A percentile compares a stretch with the other conserved stretches of the same genome.
These are phyloP conservation scores for Penicillium samsonianum DNA, from an alignment of 495 filamentous ascomycete species.

Conservation along the genomic window DNA sequence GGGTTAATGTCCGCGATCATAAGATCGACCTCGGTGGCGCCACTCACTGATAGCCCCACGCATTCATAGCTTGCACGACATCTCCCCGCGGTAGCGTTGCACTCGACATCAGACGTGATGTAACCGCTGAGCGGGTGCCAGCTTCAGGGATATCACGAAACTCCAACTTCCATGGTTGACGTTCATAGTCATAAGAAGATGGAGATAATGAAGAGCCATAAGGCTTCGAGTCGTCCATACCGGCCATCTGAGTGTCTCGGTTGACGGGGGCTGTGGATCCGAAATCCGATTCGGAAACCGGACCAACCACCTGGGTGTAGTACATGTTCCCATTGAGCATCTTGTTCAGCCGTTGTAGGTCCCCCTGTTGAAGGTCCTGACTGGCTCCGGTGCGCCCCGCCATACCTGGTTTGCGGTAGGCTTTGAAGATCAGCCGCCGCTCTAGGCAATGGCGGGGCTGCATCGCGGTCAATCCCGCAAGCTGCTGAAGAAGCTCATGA, in stretches of 20 bases:
- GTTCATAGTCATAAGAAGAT: conserved; percentile 40
- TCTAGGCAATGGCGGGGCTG: conserved; percentile 60
- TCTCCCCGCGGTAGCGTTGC: conserved; percentile 46
- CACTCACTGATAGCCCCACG: conserved; percentile 53
- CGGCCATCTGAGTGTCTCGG: conserved; percentile 37
- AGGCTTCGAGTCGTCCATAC: conserved; percentile 23
- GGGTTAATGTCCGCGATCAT: conserved; percentile 22
- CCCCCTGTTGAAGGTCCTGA: conserved; percentile 44
- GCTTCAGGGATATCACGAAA: conserved; percentile 57
- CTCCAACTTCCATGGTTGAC: conserved; percentile 51
- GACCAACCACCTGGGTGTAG: conserved; percentile 52
- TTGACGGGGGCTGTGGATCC: conserved; percentile 22
- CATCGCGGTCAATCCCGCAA: conserved; percentile 68
- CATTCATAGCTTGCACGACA: conserved; percentile 48
- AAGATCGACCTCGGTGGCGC: conserved; percentile 21
- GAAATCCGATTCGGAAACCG: conserved; percentile 40
- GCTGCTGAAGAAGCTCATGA: conserved; percentile 64
- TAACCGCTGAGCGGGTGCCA: conserved; percentile 49
- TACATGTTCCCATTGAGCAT: conserved; percentile 54
- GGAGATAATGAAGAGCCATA: background rate
- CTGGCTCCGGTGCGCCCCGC: conserved; percentile 44
- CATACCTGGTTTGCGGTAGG: conserved; percentile 49
- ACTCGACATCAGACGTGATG: conserved; percentile 49
- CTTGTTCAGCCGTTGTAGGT: conserved; percentile 48
- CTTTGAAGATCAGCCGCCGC: conserved; percentile 67